Conservation (phyloP, 2,329 filamentous ascomycete species). For the Akanthomyces lecanii region DNA sequence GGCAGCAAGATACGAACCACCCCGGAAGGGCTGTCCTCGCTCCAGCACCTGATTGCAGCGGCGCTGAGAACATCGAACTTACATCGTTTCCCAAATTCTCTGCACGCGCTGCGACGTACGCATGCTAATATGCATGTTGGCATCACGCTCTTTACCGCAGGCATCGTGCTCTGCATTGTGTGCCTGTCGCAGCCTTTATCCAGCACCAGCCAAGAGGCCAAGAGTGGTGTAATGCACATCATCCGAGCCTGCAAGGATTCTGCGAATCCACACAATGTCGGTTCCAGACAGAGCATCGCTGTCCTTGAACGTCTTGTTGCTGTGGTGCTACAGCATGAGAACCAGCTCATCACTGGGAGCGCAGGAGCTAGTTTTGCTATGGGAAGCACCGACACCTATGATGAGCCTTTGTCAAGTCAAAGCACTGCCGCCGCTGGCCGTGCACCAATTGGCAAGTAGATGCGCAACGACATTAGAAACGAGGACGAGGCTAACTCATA, state of each 20-base stretch:
- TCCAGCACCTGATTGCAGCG: conserved; percentile 5
- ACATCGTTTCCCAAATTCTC: conserved; percentile 5
- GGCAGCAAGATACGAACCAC: conserved; percentile 6
- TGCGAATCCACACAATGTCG: not conserved
- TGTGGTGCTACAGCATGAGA: conserved; percentile 12
- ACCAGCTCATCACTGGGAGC: conserved; percentile 14
- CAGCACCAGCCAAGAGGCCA: conserved; percentile 5
- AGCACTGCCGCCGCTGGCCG: not conserved
- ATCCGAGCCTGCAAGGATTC: conserved; percentile 12
- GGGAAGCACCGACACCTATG: not conserved
- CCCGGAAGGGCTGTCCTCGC: not conserved
- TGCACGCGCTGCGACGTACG: conserved; percentile 8
- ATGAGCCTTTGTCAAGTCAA: not conserved
- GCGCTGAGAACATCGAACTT: conserved; percentile 7
- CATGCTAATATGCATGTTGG: conserved; percentile 17
- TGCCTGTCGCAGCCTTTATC: conserved; percentile 13
- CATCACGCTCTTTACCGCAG: conserved; percentile 16
- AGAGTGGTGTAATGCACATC: conserved; percentile 17
- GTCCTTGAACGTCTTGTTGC: conserved; percentile 17
- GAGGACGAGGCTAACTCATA: not conserved
- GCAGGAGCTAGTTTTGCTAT: not conserved
- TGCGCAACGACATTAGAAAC: not conserved
- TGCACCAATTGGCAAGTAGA: not conserved
- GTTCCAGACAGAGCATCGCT: conserved; percentile 13
- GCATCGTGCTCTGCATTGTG: conserved; percentile 15